These are phyloP conservation scores for Arabidopsis lyrata DNA, from an alignment of 441 rosid species.

Conservation along the genomic window DNA sequence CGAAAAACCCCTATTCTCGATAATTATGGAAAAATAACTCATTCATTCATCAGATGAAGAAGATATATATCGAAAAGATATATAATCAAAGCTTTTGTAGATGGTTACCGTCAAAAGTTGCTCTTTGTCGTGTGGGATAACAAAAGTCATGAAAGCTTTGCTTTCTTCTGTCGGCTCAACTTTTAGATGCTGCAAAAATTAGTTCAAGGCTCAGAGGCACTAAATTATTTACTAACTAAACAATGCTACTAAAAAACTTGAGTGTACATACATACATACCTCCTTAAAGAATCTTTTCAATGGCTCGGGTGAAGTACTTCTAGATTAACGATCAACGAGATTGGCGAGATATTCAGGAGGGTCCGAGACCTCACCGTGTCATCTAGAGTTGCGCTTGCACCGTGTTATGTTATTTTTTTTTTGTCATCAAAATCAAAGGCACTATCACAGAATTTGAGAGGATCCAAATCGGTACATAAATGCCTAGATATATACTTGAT, in stretches of 20 bases:
- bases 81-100: constrained; percentile 17
- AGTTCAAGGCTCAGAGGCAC: constrained; percentile 41
- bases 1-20: constrained; percentile 57
- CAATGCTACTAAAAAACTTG: neutral
- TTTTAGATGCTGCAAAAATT: constrained; percentile 60
- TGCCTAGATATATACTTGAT: neutral
- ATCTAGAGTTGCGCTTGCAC: no score
- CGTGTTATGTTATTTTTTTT: neutral
- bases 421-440: neutral
- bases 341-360: no score
- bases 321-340: neutral
- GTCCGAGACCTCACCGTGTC: no score
- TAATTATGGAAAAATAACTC: neutral
- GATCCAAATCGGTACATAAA: neutral
- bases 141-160: constrained; percentile 78
- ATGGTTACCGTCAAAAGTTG: constrained; percentile 61
- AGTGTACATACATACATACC: constrained; percentile 47
- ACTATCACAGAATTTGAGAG: neutral
- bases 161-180: constrained; percentile 76
- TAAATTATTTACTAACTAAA: constrained; percentile 18
- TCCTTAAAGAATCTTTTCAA: constrained; percentile 74
- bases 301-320: constrained; percentile 48
- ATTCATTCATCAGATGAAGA: neutral
- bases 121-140: constrained; percentile 86
- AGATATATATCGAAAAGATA: constrained; percentile 1